Percentiles rank a stretch among this genome's conserved stretches.
Evolutionary conservation across 2,329 filamentous ascomycete species (phyloP).

Genomic region (Seiridium cupressi): DNA sequence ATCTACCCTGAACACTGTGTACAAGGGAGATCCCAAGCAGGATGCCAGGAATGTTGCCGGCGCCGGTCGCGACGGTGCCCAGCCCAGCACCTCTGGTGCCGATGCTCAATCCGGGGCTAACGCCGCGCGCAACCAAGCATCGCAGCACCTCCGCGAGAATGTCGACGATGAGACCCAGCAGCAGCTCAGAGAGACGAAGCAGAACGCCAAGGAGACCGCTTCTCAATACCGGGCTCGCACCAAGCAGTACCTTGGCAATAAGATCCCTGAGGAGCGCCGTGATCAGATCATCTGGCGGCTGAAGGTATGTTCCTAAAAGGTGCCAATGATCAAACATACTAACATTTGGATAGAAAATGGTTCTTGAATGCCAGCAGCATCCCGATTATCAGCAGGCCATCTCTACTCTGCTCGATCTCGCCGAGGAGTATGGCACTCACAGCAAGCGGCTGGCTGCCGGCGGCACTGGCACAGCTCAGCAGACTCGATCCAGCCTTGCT

Average conservation of each 20-base stretch:
- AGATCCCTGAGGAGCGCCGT: constrained; percentile 89
- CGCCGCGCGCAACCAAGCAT: constrained; percentile 33
- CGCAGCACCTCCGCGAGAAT: constrained; percentile 60
- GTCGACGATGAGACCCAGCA: constrained; percentile 60
- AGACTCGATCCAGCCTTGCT: constrained; percentile 66
- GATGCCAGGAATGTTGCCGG: constrained; percentile 61
- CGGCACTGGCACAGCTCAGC: constrained; percentile 67
- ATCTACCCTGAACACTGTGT: constrained; percentile 63
- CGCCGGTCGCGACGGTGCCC: constrained; percentile 42
- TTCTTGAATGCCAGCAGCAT: constrained; percentile 94
- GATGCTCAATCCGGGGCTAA: constrained; percentile 19
- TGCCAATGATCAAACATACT: no score
- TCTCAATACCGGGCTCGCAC: constrained; percentile 40
- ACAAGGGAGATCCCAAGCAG: constrained; percentile 51
- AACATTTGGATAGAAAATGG: constrained; percentile 70
- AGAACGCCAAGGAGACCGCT: constrained; percentile 38
- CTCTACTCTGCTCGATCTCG: constrained; percentile 78
- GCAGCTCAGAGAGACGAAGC: constrained; percentile 49
- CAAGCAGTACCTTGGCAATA: constrained; percentile 76
- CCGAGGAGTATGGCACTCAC: constrained; percentile 81
- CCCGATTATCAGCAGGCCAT: constrained; percentile 92
- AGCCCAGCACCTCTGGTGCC: constrained; percentile 20
- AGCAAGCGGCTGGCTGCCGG: constrained; percentile 64
- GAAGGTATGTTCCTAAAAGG: constrained; percentile 42
- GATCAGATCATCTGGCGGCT: constrained; percentile 89